Evolutionary conservation across 192 early-diverging fungal species (phyloP), one percentile per base, ranked within the genome.

Genomic region (Linnemannia schmuckeri): DNA sequence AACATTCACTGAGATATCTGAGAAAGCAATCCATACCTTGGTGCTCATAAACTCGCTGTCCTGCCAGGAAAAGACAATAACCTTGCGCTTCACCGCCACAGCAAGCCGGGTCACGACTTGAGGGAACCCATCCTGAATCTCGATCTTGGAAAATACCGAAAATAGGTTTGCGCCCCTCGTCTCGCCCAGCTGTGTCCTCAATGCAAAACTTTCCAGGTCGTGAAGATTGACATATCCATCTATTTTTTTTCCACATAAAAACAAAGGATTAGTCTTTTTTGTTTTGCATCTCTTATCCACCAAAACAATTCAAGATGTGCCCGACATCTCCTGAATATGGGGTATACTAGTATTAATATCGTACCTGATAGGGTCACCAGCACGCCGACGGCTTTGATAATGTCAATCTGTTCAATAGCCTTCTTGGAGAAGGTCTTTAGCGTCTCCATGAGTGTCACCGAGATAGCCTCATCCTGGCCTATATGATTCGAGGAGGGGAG

Each of bases 91-190:
- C 20, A 94, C 93, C 33, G 93, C 94, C 1, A 96, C 93, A 10
- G 95, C 96, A 47, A 96, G 90, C 70, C 94, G 94, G 27, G 95
- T 93, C 42, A 95, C 89, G 40, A 96, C 90, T 75, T 90, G 90
- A 20, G 94, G 96, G 18, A 77, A n/a, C 30, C 91, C 94, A 46
- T 92, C 92, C 74, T 92, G 90, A 73, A 92, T 88, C 69, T 95
- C 95, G 22, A 96, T 91, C 47, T 89, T 90, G 1, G 96, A 95
- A 82, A 94, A 92, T 55, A 96, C 91, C 24, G 96, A 91, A 78
- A 98, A 90, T 49, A 96, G 70, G 70, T 93, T 94, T 1, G 95
- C 96, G 24, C 97, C 96, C 77, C 91, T 93, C 24, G 96, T 94
- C 74, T 93, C 95, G 5, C 78, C 79, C 7, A 98, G 89, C n/a